Base-by-base conservation (phyloP, 2,329 filamentous ascomycete species). In the Leptographium flavum region DNA sequence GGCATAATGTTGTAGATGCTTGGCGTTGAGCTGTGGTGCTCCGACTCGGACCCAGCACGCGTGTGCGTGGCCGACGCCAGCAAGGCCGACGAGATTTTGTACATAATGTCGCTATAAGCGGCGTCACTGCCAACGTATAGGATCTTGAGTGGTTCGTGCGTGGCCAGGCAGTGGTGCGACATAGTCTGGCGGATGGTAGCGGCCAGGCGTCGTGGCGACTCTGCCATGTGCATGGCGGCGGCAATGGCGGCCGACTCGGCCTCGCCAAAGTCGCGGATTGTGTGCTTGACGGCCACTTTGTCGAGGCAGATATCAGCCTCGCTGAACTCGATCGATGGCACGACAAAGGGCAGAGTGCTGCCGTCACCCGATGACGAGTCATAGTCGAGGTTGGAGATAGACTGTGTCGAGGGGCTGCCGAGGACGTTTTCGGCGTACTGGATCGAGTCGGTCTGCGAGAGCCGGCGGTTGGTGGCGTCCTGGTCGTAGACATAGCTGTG, bases 361-460 rank as follows among this genome's bases (percentile, higher is more conserved):
- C 47, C 8, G 45, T 53, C 45, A 39, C 52, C 49, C 43, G 50
- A n/a, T n/a, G n/a, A 31, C 50, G 50, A 49, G 31, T 56, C 49
- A 48, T 50, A 47, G 52, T 51, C 41, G 49, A 56, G 46, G 4
- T 45, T 44, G 36, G 48, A 45, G 28, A 52, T 53, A 19, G 50
- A 49, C 28, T 53, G 57, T 30, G 54, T 60, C 44, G 57, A 66
- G 39, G 69, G 69, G 31, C 59, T 67, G 40, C 59, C 60, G 36
- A 73, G 63, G 44, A 63, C 66, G 52, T 71, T 60, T 39, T 71
- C 68, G 21, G 69, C 67, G 50, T 74, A 73, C 45, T 65, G 61
- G 23, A 72, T 63, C 21, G 69, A 71, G 11, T 61, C 59, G 6
- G 57, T 51, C 42, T 43, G 45, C n/a, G 54, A 54, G 14, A 58